Evolutionary conservation across 495 filamentous ascomycete genomes (phyloP), one percentile per base, ranked within the genome.

Genomic region (Podospora pseudoanserina): DNA sequence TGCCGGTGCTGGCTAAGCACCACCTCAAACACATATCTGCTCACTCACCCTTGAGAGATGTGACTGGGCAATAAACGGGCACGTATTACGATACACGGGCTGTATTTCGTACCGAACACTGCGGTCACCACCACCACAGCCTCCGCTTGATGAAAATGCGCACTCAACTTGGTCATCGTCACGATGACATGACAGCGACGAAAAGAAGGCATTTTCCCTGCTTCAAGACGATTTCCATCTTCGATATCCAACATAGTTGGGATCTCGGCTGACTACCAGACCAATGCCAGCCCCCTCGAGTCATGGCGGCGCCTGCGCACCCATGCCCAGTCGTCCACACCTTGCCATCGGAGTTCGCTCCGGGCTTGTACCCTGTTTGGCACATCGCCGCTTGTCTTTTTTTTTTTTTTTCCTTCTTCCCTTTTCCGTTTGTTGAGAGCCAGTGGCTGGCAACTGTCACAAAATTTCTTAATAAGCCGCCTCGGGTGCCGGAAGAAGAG

Each of bases 291-390:
- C n/a, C 55, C 55, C 66, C 61, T 44, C 60, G 59, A 58, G 49
- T 57, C 66, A 67, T 57, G 60, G 55, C 55, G 60, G 55, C 55
- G 39, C 39, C 39, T 11, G 39, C 39, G 4, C 39, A 16, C 39
- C 39, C 39, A 49, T 11, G 15, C 39, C 13, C 39, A 49, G 39
- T 20, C 23, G 55, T 19, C 60, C 60, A 27, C 60, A 18, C 60
- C 66, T 16, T 67, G 58, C 39, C 53, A 58, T 60, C 60, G 66
- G 66, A 67, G 66, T 15, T 7, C 19, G 9, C 49, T 67, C 66
- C 66, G 66, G 27, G 32, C 7, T n/a, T 58, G 55, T 19, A 7
- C 55, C 55, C n/a, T 58, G 55, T 58, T 58, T 18, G 55, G 26
- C 19, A n/a, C 59, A n/a, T 28, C 26, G 28, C 13, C 60, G 16